Conservation (phyloP, 2,329 filamentous ascomycete species). For the Lomentospora prolificans region DNA sequence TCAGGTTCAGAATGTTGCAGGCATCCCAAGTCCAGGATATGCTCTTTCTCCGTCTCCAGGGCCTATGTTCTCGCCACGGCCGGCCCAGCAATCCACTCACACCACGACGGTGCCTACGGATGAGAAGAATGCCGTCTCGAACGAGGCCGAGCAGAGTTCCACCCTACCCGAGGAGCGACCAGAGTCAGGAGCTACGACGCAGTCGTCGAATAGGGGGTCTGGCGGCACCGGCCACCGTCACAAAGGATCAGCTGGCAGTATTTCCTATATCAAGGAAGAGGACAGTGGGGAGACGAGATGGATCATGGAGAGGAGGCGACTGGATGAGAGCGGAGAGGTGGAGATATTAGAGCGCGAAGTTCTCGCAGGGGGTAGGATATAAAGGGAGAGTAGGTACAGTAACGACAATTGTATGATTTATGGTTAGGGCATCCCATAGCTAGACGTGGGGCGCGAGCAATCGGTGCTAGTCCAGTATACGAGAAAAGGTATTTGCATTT, state of each 20-base stretch:
- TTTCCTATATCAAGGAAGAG: slow-evolving; percentile 59
- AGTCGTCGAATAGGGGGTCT: neutral
- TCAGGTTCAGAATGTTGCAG: neutral
- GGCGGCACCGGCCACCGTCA: slow-evolving; percentile 32
- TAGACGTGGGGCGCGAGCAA: no score
- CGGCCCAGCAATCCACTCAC: neutral
- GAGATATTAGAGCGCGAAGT: slow-evolving; percentile 57
- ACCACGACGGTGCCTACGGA: neutral
- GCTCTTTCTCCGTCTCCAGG: neutral
- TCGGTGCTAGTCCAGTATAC: no score
- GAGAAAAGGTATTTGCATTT: no score
- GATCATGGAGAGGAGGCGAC: slow-evolving; percentile 60
- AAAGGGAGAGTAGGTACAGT: slow-evolving; percentile 7
- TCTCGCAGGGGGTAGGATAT: slow-evolving; percentile 45
- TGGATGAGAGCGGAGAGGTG: slow-evolving; percentile 53
- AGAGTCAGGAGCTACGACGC: slow-evolving; percentile 1
- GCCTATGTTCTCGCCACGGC: neutral
- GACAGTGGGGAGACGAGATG: slow-evolving; percentile 52
- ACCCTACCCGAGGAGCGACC: slow-evolving; percentile 13
- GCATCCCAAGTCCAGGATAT: neutral
- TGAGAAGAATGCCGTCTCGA: slow-evolving; percentile 17
- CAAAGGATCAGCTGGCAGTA: slow-evolving; percentile 53
- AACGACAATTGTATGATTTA: neutral
- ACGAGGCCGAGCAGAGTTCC: slow-evolving; percentile 21
- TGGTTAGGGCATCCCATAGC: no score